These are phyloP conservation scores for Aspergillus calidoustus DNA, from an alignment of 2,329 filamentous ascomycete species.

Conservation along the genomic window DNA sequence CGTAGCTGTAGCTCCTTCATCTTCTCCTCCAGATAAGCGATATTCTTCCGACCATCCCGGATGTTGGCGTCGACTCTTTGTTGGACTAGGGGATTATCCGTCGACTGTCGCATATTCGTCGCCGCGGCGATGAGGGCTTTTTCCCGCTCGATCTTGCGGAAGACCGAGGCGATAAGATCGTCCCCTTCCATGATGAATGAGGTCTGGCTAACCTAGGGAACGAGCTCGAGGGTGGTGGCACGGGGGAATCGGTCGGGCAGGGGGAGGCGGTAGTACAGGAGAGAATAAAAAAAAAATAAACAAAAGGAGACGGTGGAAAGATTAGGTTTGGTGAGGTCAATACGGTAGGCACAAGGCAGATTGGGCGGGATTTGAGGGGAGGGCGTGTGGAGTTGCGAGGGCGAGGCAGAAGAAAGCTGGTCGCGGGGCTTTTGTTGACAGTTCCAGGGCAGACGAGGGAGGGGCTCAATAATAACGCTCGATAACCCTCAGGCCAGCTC, in stretches of 20 bases:
- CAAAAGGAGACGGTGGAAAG: constrained; percentile 6
- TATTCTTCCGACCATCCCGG: constrained; percentile 88
- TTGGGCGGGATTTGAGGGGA: constrained; percentile 15
- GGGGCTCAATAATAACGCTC: constrained; percentile 16
- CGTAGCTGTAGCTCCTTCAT: constrained; percentile 87
- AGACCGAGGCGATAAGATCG: constrained; percentile 75
- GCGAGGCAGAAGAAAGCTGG: constrained; percentile 12
- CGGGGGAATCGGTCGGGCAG: constrained; percentile 15
- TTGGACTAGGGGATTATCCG: constrained; percentile 88
- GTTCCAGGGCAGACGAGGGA: constrained; percentile 22
- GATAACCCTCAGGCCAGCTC: constrained; percentile 11
- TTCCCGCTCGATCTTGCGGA: constrained; percentile 97
- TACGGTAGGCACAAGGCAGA: constrained; percentile 14
- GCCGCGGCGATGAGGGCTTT: constrained; percentile 93
- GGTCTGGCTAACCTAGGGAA: constrained; percentile 15
- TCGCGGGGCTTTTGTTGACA: constrained; percentile 35
- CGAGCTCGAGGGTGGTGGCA: constrained; percentile 23
- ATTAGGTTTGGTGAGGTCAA: constrained; percentile 16
- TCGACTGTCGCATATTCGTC: constrained; percentile 93
- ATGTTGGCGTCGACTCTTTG: constrained; percentile 92
- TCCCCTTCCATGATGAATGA: constrained; percentile 61
- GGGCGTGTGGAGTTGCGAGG: constrained; percentile 24
- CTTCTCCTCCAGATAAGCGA: constrained; percentile 93
- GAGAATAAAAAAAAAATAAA: constrained; percentile 4
- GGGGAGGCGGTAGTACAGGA: not conserved